These are phyloP conservation scores for Fusarium armeniacum DNA, from an alignment of 2,329 filamentous ascomycete species.

Conservation along the genomic window DNA sequence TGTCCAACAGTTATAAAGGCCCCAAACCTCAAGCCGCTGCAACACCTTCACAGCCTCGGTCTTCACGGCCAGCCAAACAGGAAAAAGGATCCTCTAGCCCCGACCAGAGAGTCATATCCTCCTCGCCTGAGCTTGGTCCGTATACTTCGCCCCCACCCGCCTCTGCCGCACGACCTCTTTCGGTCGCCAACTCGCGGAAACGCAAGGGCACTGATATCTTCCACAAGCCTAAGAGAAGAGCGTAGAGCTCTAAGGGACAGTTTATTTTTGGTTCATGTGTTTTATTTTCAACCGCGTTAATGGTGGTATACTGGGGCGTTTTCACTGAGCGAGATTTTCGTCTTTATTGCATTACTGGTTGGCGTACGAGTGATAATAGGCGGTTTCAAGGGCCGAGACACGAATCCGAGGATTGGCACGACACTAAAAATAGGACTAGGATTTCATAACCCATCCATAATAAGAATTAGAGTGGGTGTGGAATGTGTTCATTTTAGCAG, in stretches of 20 bases:
- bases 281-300: not conserved
- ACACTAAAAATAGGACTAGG: not conserved
- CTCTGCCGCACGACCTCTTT: constrained; percentile 19
- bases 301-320: constrained; percentile 1
- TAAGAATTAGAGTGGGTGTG: constrained; percentile 17
- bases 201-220: constrained; percentile 65
- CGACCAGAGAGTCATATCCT: constrained; percentile 40
- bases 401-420: constrained; percentile 7
- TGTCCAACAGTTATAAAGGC: constrained; percentile 50
- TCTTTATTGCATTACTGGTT: constrained; percentile 9
- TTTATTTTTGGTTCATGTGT: not conserved
- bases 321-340: not conserved
- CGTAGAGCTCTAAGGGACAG: constrained; percentile 3
- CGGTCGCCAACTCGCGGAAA: constrained; percentile 52
- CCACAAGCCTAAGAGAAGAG: constrained; percentile 60
- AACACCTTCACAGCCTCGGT: constrained; percentile 26
- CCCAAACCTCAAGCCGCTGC: constrained; percentile 36
- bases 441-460: not conserved
- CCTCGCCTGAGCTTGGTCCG: constrained; percentile 37
- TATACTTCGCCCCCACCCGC: constrained; percentile 45
- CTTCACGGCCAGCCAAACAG: constrained; percentile 18
- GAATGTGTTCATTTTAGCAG: not conserved
- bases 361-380: constrained; percentile 10
- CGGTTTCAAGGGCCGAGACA: constrained; percentile 9
- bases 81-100: constrained; percentile 30